Evolutionary conservation across 192 early-diverging fungal genomes (phyloP), one percentile per base, ranked within the genome.

Genomic region (Podila epicladia): DNA sequence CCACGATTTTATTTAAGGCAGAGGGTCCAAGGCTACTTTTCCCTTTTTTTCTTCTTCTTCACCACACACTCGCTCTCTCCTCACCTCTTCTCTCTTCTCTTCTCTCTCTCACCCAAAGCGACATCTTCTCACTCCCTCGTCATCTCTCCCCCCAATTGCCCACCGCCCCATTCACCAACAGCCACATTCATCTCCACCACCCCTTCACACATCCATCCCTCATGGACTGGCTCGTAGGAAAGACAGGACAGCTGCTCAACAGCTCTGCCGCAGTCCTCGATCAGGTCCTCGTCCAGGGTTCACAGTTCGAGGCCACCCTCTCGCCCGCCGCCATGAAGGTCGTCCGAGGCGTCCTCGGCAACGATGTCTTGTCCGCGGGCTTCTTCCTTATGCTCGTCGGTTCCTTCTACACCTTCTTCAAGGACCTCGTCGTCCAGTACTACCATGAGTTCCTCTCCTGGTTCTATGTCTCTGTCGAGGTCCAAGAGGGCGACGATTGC

Each of bases 391-490:
- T 80, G 77, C 58, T 80, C 45, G 48, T 80, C 4, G 77, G 77
- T 22, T 72, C 65, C 37, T 80, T 73, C 22, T 80, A 80, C 33
- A 73, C 77, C 5, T 80, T 80, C 38, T 80, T 80, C 67, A 80
- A 69, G 62, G 77, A 80, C n/a, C 62, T 80, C 22, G 32, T 64
- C 28, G 33, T 69, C 28, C 70, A 60, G 19, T 80, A 80, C 62
- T 80, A 80, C 62, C 58, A 80, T 63, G 62, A 80, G 57, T 33
- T 80, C 57, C 37, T 51, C 41, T 80, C 77, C 9, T 80, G 77
- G 77, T 80, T 80, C 51, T 80, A 80, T 32, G 77, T 80, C n/a
- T 80, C 77, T 7, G 77, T 80, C 20, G 66, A 80, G 49, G 77
- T 80, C 48, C 71, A 80, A 62, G 77, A 80, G 28, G 77, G 77